A percentile compares a stretch with the other conserved stretches of the same genome.
phyloP scores from a whole-genome alignment of 129 eudicot genomes.

The Scalesia atractyloides region DNA sequence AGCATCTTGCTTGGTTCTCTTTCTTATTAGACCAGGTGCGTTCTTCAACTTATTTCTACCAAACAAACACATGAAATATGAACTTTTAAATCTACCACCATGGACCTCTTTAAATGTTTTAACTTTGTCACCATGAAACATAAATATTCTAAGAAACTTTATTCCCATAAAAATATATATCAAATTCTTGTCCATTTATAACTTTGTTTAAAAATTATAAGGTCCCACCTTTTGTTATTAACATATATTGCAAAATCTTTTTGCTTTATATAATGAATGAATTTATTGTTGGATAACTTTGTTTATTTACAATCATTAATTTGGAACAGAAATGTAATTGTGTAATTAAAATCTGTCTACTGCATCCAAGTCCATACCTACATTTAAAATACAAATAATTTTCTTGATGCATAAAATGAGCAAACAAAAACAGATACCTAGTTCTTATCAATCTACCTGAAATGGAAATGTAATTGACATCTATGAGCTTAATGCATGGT shows the following conservation, averaged over 20 bases:
- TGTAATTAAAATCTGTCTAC: background rate
- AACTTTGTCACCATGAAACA: background rate
- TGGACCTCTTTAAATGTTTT: background rate
- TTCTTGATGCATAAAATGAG: background rate
- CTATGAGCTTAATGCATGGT: too few relatives aligned
- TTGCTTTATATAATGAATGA: background rate
- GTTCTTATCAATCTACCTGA: background rate
- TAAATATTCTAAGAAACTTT: background rate
- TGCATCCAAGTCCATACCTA: background rate
- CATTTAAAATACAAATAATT: background rate
- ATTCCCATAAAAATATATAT: background rate
- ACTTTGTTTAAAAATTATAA: background rate
- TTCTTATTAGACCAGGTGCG: conserved; percentile 73
- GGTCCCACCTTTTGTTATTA: background rate
- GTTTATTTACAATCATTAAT: background rate
- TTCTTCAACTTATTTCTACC: background rate
- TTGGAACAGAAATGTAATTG: background rate
- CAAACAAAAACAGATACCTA: background rate
- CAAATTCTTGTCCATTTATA: background rate
- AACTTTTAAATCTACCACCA: background rate
- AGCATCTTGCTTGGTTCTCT: conserved; percentile 47
- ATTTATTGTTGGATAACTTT: too few relatives aligned
- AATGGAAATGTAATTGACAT: background rate
- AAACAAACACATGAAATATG: background rate
- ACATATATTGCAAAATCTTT: background rate